A percentile compares a stretch with the other conserved stretches of the same genome.
phyloP scores from a whole-genome alignment of 169 alveolate genomes.

The Cryptosporidium ubiquitum region DNA sequence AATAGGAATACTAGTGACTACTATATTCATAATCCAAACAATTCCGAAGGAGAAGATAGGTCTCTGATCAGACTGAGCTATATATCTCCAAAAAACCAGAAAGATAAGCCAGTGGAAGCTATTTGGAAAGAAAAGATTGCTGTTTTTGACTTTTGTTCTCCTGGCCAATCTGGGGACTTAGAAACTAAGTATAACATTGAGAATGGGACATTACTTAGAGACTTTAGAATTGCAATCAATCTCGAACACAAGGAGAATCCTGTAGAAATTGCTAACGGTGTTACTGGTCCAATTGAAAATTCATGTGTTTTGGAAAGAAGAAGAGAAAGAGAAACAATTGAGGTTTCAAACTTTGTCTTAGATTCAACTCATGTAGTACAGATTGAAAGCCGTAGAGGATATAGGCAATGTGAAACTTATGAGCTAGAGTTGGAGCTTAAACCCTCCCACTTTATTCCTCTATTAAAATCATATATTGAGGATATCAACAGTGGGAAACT shows the following conservation, averaged over 20 bases:
- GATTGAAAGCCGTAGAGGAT: conserved; percentile 61
- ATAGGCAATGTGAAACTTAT: conserved; percentile 54
- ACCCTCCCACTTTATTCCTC: conserved; percentile 49
- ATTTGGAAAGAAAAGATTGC: conserved; percentile 71
- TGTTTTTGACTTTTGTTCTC: conserved; percentile 62
- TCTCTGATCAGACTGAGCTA: conserved; percentile 45
- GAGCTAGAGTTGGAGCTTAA: conserved; percentile 68
- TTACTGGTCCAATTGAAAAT: conserved; percentile 53
- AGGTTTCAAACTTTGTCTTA: conserved; percentile 54
- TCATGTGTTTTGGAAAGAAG: conserved; percentile 51
- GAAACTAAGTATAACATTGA: conserved; percentile 10
- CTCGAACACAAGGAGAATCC: conserved; percentile 61
- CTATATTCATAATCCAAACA: conserved; percentile 27
- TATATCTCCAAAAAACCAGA: conserved; percentile 42
- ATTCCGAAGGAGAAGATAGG: conserved; percentile 1
- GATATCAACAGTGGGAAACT: conserved; percentile 44
- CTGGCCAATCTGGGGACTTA: conserved; percentile 33
- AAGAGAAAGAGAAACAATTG: conserved; percentile 60
- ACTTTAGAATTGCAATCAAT: conserved; percentile 65
- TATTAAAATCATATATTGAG: conserved; percentile 53
- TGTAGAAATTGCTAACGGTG: background rate
- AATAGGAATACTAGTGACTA: conserved; percentile 50
- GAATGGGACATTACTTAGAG: conserved; percentile 29
- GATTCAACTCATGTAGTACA: conserved; percentile 63
- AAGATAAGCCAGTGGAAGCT: conserved; percentile 59